Evolutionary conservation across 1,284 basidiomycete species (phyloP), one percentile per base, ranked within the genome.

Genomic region (Ustilago trichophora): DNA sequence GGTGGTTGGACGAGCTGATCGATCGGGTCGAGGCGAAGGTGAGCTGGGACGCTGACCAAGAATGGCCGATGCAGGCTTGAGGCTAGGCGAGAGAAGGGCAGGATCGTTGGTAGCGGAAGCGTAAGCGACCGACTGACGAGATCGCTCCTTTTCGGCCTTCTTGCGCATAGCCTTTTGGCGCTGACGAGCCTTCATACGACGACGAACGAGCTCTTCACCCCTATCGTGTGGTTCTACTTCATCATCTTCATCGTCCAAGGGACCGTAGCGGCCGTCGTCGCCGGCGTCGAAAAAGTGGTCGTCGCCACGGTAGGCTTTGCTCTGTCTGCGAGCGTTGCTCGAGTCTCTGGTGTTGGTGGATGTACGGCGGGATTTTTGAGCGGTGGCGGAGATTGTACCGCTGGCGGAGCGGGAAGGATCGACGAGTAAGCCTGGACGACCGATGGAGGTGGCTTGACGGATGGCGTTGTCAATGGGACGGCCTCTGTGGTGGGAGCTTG

Each of bases 141-240:
- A 54, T 15, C 64, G 52, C 21, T 66, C 59, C 34, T 81, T 80
- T 46, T 82, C 79, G 55, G 82, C 82, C 49, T 78, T 76, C 51
- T 74, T 78, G 22, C 66, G 62, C 38, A 55, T 22, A 10, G 68
- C 76, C 56, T 81, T 81, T 37, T 82, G 77, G 25, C 73, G 58
- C 49, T 80, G 76, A 13, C 85, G 75, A 49, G 85, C 85, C 60
- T 83, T 83, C 80, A 85, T 84, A 24, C 86, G 75, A 34, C 83
- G 80, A 31, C 84, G 79, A 51, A 87, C 84, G 9, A 87, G 83
- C 66, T 84, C 84, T 56, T 85, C 85, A 8, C 86, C 86, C 22
- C 85, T 80, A 71, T 87, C 86, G 29, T 80, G 75, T 9, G 81
- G 78, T 36, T 82, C 73, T 8, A 83, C 81, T 56, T 85, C 85